These are phyloP conservation scores for Trichoderma brevicompactum DNA, from an alignment of 2,329 filamentous ascomycete genomes.

Conservation along the genomic window DNA sequence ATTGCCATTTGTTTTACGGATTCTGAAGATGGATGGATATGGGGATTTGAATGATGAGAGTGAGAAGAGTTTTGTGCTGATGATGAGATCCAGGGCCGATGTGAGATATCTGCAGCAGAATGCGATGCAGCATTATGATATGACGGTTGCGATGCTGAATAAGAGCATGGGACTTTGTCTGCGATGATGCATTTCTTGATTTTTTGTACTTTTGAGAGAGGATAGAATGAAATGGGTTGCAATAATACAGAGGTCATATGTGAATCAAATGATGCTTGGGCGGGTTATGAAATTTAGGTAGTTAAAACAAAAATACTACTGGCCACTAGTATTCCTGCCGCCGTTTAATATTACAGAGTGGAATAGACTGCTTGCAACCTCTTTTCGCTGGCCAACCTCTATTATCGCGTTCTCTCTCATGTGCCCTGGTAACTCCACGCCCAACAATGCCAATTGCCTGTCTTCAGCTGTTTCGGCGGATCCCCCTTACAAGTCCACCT, in stretches of 20 bases:
- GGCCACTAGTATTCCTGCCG: not conserved
- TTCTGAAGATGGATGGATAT: not conserved
- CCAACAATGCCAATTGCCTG: not conserved
- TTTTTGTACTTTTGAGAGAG: not conserved
- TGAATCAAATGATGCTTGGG: too few relatives aligned
- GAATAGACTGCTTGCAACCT: not conserved
- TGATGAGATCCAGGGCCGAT: constrained; percentile 30
- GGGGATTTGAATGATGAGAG: not conserved
- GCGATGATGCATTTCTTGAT: constrained; percentile 44
- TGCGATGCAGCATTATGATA: constrained; percentile 66
- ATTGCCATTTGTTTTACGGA: not conserved
- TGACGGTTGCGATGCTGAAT: constrained; percentile 74
- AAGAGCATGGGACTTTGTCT: constrained; percentile 71
- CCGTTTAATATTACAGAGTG: constrained; percentile 14
- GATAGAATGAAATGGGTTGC: not conserved
- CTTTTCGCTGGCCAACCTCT: constrained; percentile 12
- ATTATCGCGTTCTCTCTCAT: constrained; percentile 11
- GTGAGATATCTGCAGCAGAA: constrained; percentile 34
- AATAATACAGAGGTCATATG: not conserved
- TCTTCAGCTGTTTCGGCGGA: not conserved
- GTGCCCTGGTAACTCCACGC: not conserved
- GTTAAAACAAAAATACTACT: too few relatives aligned
- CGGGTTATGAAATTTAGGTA: too few relatives aligned
- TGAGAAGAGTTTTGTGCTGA: constrained; percentile 3
- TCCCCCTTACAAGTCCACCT: constrained; percentile 57